These are phyloP conservation scores for Paramyrothecium roridum DNA, from an alignment of 2,329 filamentous ascomycete genomes.

Conservation along the genomic window DNA sequence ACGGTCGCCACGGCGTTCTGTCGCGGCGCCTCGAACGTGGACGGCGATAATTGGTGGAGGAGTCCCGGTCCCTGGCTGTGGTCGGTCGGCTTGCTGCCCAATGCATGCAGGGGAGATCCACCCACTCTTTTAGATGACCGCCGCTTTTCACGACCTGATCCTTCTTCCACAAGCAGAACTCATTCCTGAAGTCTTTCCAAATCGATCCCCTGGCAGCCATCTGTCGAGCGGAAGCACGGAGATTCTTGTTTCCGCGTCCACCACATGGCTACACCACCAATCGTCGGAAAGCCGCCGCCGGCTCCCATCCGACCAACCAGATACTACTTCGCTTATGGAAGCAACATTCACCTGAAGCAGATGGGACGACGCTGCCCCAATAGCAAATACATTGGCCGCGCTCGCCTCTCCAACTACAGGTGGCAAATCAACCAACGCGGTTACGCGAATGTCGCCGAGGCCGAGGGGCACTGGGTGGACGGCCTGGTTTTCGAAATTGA, in stretches of 20 bases:
- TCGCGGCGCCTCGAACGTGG: constrained; percentile 8
- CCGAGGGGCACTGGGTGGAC: constrained; percentile 31
- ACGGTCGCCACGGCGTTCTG: constrained; percentile 2
- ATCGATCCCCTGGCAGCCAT: neutral
- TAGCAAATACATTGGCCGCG: constrained; percentile 35
- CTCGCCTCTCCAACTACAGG: constrained; percentile 31
- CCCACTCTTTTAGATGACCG: neutral
- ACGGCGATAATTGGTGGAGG: constrained; percentile 10
- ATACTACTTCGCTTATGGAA: constrained; percentile 45
- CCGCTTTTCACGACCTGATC: neutral
- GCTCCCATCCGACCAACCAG: constrained; percentile 18
- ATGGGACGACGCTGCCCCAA: constrained; percentile 41
- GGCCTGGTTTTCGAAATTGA: constrained; percentile 39
- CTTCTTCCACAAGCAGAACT: neutral
- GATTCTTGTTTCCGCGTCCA: constrained; percentile 16
- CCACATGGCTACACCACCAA: constrained; percentile 17
- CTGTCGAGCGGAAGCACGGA: constrained; percentile 14
- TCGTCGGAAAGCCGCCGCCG: constrained; percentile 3
- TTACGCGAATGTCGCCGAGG: constrained; percentile 38
- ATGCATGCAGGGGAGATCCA: constrained; percentile 14
- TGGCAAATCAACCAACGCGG: constrained; percentile 47
- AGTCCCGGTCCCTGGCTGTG: constrained; percentile 1
- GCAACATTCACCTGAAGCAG: constrained; percentile 40
- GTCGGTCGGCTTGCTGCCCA: constrained; percentile 14
- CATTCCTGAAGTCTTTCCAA: neutral